phyloP scores from a whole-genome alignment of 2,329 filamentous ascomycete species.

The Aspergillus udagawae region DNA sequence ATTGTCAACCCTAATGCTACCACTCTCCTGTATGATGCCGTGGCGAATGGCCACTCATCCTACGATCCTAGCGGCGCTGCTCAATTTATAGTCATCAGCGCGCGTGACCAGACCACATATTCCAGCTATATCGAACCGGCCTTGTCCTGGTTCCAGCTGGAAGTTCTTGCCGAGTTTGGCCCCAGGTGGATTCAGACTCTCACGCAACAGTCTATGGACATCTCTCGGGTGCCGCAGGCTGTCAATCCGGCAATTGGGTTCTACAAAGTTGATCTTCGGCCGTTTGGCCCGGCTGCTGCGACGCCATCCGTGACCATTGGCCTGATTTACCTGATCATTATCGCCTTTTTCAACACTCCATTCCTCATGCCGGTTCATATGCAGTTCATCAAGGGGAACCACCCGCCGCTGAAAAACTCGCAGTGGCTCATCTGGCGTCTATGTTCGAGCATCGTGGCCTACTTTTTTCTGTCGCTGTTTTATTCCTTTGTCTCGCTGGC shows the following conservation, averaged over 20 bases:
- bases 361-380: constrained; percentile 63
- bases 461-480: constrained; percentile 59
- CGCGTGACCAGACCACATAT: constrained; percentile 55
- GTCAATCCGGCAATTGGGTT: constrained; percentile 56
- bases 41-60: constrained; percentile 51
- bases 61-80: constrained; percentile 59
- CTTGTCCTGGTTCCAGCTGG: constrained; percentile 45
- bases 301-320: constrained; percentile 60
- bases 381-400: constrained; percentile 52
- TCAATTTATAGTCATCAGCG: constrained; percentile 53
- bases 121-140: constrained; percentile 52
- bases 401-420: constrained; percentile 55
- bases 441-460: constrained; percentile 52
- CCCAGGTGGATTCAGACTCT: constrained; percentile 35
- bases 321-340: constrained; percentile 64
- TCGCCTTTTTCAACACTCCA: constrained; percentile 62
- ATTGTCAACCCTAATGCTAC: constrained; percentile 62
- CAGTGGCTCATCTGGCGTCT: constrained; percentile 59
- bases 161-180: constrained; percentile 49
- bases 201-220: constrained; percentile 35
- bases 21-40: constrained; percentile 51
- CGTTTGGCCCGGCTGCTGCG: constrained; percentile 53
- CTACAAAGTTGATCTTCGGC: constrained; percentile 54
- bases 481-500: constrained; percentile 62
- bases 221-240: constrained; percentile 49